Evolutionary conservation across 2,329 filamentous ascomycete species (phyloP).

Genomic region (Penicillium sp.): DNA sequence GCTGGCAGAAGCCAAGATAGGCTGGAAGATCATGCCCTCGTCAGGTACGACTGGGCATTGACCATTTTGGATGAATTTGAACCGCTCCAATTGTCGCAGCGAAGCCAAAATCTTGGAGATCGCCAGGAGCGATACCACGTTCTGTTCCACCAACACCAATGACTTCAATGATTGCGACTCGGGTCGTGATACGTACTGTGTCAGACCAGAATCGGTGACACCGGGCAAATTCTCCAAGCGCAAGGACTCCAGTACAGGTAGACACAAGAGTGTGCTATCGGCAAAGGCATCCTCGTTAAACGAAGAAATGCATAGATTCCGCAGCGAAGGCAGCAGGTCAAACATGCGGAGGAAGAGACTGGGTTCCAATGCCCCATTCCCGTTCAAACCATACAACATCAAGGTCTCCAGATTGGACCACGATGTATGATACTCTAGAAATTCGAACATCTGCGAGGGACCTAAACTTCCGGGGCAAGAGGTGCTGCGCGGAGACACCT

Average conservation of each 20-base stretch:
- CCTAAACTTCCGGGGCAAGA: constrained; percentile 44
- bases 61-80: constrained; percentile 49
- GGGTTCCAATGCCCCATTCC: constrained; percentile 46
- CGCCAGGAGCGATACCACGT: constrained; percentile 48
- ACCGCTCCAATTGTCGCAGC: constrained; percentile 43
- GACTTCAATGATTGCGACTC: constrained; percentile 43
- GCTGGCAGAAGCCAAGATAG: constrained; percentile 46
- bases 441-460: constrained; percentile 47
- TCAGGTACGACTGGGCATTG: constrained; percentile 43
- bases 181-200: constrained; percentile 46
- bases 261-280: constrained; percentile 49
- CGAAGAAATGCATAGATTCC: constrained; percentile 51
- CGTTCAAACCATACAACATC: constrained; percentile 46
- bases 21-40: constrained; percentile 42
- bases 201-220: constrained; percentile 51
- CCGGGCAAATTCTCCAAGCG: constrained; percentile 52
- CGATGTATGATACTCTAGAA: constrained; percentile 49
- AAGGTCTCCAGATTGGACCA: constrained; percentile 51
- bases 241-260: constrained; percentile 49
- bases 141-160: constrained; percentile 50
- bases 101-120: constrained; percentile 49
- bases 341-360: constrained; percentile 52
- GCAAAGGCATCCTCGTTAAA: constrained; percentile 52
- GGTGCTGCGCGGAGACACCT: constrained; percentile 35
- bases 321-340: constrained; percentile 48